Percentiles rank a stretch among this genome's conserved stretches.
phyloP scores from a whole-genome alignment of 2,329 filamentous ascomycete species.

The Aspergillus sp. region DNA sequence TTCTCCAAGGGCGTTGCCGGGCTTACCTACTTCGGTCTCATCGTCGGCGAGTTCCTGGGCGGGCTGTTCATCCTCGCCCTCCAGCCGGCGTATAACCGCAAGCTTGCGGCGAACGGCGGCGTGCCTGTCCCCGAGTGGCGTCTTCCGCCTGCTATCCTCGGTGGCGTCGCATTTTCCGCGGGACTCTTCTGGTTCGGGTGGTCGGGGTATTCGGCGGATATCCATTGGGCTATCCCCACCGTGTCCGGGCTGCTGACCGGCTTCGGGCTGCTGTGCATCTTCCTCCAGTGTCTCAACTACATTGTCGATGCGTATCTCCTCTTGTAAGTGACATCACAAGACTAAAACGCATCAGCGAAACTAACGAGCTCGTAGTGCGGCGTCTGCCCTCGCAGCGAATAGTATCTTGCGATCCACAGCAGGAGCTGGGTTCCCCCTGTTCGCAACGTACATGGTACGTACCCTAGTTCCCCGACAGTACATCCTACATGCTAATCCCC shows the following conservation, averaged over 20 bases:
- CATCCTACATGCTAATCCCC: neutral
- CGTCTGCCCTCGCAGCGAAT: conserved; percentile 55
- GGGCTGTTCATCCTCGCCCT: conserved; percentile 61
- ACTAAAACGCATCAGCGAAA: neutral
- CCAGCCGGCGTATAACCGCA: conserved; percentile 67
- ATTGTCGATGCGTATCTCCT: conserved; percentile 59
- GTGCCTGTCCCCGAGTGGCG: conserved; percentile 58
- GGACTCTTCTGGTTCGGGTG: conserved; percentile 79
- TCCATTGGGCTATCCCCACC: conserved; percentile 43
- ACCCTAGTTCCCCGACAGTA: neutral
- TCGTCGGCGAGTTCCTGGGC: conserved; percentile 67
- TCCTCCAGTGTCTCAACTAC: conserved; percentile 58
- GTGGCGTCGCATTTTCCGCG: conserved; percentile 51
- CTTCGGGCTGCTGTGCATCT: conserved; percentile 58
- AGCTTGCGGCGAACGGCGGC: conserved; percentile 64
- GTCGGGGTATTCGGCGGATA: conserved; percentile 54
- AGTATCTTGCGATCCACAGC: conserved; percentile 45
- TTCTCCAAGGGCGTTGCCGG: conserved; percentile 69
- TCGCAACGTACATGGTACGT: conserved; percentile 12
- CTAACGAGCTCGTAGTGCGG: conserved; percentile 32
- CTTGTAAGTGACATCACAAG: conserved; percentile 11
- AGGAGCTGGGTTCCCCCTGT: conserved; percentile 36
- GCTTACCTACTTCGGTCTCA: conserved; percentile 82
- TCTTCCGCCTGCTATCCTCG: conserved; percentile 52
- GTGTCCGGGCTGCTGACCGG: conserved; percentile 53